Evolutionary conservation across 75 land plant genomes (phyloP), one percentile per base, ranked within the genome.

Genomic region (Sequoiadendron giganteum): DNA sequence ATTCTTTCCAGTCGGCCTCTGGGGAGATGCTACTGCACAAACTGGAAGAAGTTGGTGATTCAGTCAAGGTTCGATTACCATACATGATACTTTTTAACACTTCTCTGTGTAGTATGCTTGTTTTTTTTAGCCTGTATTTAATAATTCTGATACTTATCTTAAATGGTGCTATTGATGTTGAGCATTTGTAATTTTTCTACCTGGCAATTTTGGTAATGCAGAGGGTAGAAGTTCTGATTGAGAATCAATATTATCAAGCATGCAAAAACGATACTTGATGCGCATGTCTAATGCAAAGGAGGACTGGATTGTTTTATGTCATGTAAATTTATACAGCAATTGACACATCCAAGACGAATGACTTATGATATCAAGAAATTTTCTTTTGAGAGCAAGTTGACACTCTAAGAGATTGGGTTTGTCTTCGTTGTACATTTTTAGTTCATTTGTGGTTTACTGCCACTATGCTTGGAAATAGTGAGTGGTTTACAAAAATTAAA

Each of bases 181-280:
- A 25, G 34, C 30, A 47, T 82, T 1, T 47, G 28, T 28, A 11
- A 43, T 28, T 82, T 47, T 21, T 10, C 47, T 81, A 43, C 25
- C 49, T 25, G n/a, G n/a, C 84, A 81, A 45, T 39, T 47, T 45
- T 82, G 84, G 32, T 78, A 81, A 21, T 81, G 52, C 84, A 82
- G 84, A 82, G 84, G n/a, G 84, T 82, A 47, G 84, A 82, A 82
- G 25, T 82, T 10, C 84, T 82, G 14, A 82, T 82, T 82, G 84
- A 82, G 32, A 82, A 45, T 48, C 84, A 82, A 82, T 32, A 82
- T 39, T 28, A 82, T 82, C 52, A 45, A 10, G 30, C 84, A 82
- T 43, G 52, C 84, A 47, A 82, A 43, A 43, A 82, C 47, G 84
- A 25, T 42, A 82, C 84, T 45, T 82, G 84, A 82, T 82, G 25